Conservation (phyloP, 768 basidiomycete genomes). For the Termitomyces sp. region DNA sequence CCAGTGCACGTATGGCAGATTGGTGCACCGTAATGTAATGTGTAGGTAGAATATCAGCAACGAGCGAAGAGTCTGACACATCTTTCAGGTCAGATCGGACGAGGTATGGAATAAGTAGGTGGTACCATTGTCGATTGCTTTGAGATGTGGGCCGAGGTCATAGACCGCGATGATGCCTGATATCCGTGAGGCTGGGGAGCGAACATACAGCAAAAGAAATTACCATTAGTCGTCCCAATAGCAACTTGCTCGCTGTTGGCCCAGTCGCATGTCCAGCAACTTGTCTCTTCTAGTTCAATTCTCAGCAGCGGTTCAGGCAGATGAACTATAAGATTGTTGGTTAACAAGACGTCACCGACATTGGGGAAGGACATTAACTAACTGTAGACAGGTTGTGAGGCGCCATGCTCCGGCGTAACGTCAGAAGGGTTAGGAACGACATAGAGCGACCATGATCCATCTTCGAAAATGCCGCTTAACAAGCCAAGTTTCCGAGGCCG, state of each 20-base stretch:
- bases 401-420: conserved; percentile 22
- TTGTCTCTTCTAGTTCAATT: conserved; percentile 69
- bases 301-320: conserved; percentile 60
- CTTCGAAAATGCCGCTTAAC: conserved; percentile 79
- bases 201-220: not conserved
- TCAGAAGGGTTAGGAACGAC: conserved; percentile 75
- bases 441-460: conserved; percentile 79
- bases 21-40: conserved; percentile 74
- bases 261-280: conserved; percentile 86
- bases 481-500: conserved; percentile 67
- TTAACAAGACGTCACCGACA: not conserved
- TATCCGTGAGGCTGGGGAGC: conserved; percentile 50
- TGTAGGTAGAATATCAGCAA: conserved; percentile 52
- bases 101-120: not conserved
- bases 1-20: conserved; percentile 68
- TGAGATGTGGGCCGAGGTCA: conserved; percentile 40
- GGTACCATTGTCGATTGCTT: conserved; percentile 27
- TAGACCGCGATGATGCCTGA: conserved; percentile 55
- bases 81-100: not conserved
- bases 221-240: conserved; percentile 82
- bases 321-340: conserved; percentile 36
- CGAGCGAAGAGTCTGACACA: conserved; percentile 18
- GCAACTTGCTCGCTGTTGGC: conserved; percentile 80
- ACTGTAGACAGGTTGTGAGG: conserved; percentile 44
- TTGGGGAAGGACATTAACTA: conserved; percentile 11